Base-by-base conservation (phyloP, 2,329 filamentous ascomycete species). In the Botrytis hyacinthi region DNA sequence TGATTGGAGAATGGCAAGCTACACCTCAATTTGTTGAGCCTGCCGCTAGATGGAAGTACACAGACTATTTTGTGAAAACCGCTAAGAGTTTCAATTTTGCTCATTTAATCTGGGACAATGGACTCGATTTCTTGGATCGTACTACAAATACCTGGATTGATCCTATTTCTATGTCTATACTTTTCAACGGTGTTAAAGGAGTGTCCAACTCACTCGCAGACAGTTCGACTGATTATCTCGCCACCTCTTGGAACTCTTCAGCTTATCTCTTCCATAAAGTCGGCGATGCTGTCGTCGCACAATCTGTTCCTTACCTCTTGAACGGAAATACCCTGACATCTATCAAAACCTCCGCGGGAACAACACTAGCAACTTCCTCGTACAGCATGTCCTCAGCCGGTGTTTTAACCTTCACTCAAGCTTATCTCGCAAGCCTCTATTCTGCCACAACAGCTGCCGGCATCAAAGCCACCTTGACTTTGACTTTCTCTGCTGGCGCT, bases 101-200 rank as follows among this genome's bases (percentile, higher is more conserved):
- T 1, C 83, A 85, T 5, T 82, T 89, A 1, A 78, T 90, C 9
- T 90, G 88, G 88, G 88, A 90, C 77, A 90, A 89, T 73, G 87
- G 88, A 0, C 78, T 83, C 3, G 88, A 89, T 76, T 85, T 87
- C 59, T 82, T 89, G 18, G 82, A 90, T 76, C 85, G 88, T 54
- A 80, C 80, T 3, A 81, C 84, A 0, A 83, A 84, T 63, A 76
- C 78, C 3, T 90, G 87, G 87, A 82, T 85, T 29, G 88, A 90
- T 74, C 80, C 82, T 0, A 83, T 85, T 0, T 83, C 84, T 0
- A 78, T 87, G 7, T 81, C 84, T 9, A 86, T 90, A 74, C 81
- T 88, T 65, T 78, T 83, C 26, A 84, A 84, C 59, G 85, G 85
- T 0, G 81, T 80, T 3, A 81, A 82, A 16, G 85, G 85, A 1